Evolutionary conservation across 176 grass and related monocot genomes (phyloP).

Genomic region (Juncus effusus): DNA sequence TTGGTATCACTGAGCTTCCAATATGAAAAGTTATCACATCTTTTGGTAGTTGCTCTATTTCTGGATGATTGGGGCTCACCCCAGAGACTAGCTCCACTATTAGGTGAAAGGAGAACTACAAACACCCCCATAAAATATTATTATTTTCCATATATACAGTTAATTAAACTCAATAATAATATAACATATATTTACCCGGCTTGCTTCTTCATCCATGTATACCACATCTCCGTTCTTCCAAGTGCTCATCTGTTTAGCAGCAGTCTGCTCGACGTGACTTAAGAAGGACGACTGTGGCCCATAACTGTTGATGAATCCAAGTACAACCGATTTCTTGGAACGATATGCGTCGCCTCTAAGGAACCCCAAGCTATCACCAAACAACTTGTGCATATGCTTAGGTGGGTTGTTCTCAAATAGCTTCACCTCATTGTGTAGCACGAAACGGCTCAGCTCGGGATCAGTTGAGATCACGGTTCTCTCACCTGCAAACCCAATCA

Average conservation of each 20-base stretch:
- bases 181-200: not conserved
- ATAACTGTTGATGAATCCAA: slow-evolving; percentile 6
- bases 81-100: slow-evolving; percentile 19
- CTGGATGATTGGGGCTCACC: slow-evolving; percentile 16
- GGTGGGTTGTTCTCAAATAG: slow-evolving; percentile 18
- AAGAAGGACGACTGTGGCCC: not conserved
- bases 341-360: slow-evolving; percentile 14
- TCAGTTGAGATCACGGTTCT: slow-evolving; percentile 21
- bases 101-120: slow-evolving; percentile 27
- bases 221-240: not conserved
- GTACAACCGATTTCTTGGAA: slow-evolving; percentile 1
- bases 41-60: slow-evolving; percentile 20
- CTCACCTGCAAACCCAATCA: slow-evolving; percentile 3
- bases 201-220: not conserved
- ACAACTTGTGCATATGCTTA: not conserved
- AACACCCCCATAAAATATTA: not conserved
- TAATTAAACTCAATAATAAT: not conserved
- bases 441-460: slow-evolving; percentile 25
- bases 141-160: not conserved
- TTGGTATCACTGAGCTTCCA: slow-evolving; percentile 12
- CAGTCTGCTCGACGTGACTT: not conserved
- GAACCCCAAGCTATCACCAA: slow-evolving; percentile 11
- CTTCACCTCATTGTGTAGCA: slow-evolving; percentile 27
- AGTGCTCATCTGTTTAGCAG: not conserved
- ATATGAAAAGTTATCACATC: slow-evolving; percentile 9